Base-by-base conservation (phyloP, 768 basidiomycete genomes). In the Pulveroboletus sp. region DNA sequence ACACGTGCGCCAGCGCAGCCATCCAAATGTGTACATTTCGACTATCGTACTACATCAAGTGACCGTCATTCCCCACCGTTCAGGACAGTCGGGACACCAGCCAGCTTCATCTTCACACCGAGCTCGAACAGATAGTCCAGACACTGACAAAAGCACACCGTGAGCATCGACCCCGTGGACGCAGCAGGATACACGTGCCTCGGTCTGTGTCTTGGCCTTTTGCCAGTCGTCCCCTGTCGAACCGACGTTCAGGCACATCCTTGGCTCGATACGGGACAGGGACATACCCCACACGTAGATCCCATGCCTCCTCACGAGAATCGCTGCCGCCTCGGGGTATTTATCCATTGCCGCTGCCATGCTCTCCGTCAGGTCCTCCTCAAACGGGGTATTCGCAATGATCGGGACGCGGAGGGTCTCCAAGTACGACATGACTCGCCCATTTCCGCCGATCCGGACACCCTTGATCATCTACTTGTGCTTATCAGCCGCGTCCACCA, bases 61-160 rank as follows among this genome's bases (percentile, higher is more conserved):
- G 32, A 12, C 14, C 32, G 12, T 28, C 5, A 28, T 28, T 36
- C 14, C 27, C 12, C 27, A 21, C 39, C 15, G 21, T 62, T 64
- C 39, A 70, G 46, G n/a, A 73, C 71, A 1, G 82, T 80, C 6
- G 75, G 75, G 8, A 86, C 57, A 2, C 80, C 80, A 0, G 82
- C 81, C 35, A 80, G 67, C 61, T 79, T 85, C 86, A 89, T 88
- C 69, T 86, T 88, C 46, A 91, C 88, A 10, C 80, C 85, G 43
- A 93, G 83, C 64, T 94, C 92, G 57, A 93, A 91, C 15, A 94
- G 75, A 68, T 93, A 94, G 64, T 94, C 92, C 28, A 93, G 77
- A 65, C 92, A 94, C 84, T 89, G 57, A 14, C 52, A 1, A 37
- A 32, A 46, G 35, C 3, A 24, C 37, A 11, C 8, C 5, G 27